Evolutionary conservation across 208 protist species (phyloP).

Genomic region (Herpetomonas samuelpessoai): DNA sequence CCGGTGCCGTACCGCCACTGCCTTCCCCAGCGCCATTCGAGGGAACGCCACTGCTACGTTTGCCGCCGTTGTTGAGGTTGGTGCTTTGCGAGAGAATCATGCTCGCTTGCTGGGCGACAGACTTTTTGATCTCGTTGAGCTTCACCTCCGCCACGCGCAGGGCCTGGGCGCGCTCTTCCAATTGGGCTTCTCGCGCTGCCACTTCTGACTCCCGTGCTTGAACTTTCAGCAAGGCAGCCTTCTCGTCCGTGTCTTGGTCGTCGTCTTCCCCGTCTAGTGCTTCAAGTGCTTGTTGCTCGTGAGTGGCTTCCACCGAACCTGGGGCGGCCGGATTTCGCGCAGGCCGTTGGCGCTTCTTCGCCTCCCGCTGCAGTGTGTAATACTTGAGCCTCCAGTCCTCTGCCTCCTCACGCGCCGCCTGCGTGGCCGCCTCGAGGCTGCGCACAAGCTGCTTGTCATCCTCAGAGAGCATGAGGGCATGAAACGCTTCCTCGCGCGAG

Average conservation of each 20-base stretch:
- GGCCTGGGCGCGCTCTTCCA: slow-evolving; percentile 32
- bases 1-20: slow-evolving; percentile 1
- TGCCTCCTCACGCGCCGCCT: slow-evolving; percentile 42
- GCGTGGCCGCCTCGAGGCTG: slow-evolving; percentile 42
- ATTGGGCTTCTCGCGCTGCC: slow-evolving; percentile 16
- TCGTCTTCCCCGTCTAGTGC: not conserved
- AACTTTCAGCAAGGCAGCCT: not conserved
- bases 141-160: slow-evolving; percentile 45
- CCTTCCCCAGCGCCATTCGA: not conserved
- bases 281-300: not conserved
- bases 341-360: slow-evolving; percentile 6
- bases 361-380: slow-evolving; percentile 12
- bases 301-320: too few relatives aligned
- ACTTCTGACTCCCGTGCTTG: slow-evolving; percentile 9
- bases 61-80: not conserved
- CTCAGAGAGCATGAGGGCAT: slow-evolving; percentile 61
- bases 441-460: slow-evolving; percentile 51
- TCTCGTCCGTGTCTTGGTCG: slow-evolving; percentile 13
- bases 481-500: slow-evolving; percentile 64
- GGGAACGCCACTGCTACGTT: not conserved
- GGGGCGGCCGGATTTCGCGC: not conserved
- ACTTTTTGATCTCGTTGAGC: slow-evolving; percentile 58
- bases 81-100: slow-evolving; percentile 35
- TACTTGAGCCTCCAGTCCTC: slow-evolving; percentile 46
- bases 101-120: slow-evolving; percentile 60